A percentile compares a stretch with the other conserved stretches of the same genome.
Conservation (phyloP, 805 yeast genomes). For the Starmera quercuum region DNA sequence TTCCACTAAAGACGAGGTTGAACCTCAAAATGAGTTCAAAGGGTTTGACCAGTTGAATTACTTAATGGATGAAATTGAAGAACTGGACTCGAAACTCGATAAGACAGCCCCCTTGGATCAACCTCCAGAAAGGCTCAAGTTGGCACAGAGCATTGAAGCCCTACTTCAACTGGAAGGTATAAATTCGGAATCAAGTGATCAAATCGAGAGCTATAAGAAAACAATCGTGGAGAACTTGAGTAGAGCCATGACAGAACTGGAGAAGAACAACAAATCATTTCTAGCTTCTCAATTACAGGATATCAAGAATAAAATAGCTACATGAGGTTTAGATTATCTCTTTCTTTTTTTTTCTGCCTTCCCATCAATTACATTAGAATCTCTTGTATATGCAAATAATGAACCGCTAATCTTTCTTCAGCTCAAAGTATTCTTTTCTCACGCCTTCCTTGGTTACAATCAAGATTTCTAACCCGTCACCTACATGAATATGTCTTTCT, state of each 20-base stretch:
- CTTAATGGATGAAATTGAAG: constrained; percentile 16
- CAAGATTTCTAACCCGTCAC: constrained; percentile 89
- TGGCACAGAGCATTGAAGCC: neutral
- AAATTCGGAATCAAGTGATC: neutral
- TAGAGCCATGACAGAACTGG: constrained; percentile 4
- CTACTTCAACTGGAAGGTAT: neutral
- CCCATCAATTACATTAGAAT: neutral
- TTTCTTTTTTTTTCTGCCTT: neutral
- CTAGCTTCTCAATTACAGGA: neutral
- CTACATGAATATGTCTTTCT: constrained; percentile 97
- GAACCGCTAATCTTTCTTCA: constrained; percentile 67
- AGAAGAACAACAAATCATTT: neutral
- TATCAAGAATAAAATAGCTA: neutral
- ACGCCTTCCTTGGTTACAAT: constrained; percentile 94
- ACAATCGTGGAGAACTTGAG: constrained; percentile 2
- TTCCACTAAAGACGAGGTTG: neutral
- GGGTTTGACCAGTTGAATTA: constrained; percentile 6
- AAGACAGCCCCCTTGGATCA: neutral
- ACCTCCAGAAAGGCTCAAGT: neutral
- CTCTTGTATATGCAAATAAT: neutral
- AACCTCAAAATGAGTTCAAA: neutral
- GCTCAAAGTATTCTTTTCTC: constrained; percentile 70
- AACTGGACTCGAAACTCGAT: constrained; percentile 4
- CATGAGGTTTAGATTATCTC: neutral
- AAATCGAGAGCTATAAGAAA: constrained; percentile 1